phyloP scores from a whole-genome alignment of 306 rosid species.

The Castanea mollissima region DNA sequence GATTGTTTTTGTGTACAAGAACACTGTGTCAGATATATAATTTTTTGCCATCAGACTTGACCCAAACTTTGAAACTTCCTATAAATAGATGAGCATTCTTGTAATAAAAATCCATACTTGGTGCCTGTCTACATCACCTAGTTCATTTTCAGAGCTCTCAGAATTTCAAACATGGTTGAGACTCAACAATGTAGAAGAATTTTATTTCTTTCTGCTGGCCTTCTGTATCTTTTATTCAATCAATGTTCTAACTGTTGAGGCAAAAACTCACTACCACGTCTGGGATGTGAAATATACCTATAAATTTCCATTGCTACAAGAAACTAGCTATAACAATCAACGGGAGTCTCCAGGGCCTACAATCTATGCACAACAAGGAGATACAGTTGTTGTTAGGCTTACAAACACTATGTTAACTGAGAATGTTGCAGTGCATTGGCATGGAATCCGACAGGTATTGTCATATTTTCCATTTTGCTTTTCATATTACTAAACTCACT shows the following conservation, averaged over 20 bases:
- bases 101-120: no score
- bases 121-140: no score
- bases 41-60: no score
- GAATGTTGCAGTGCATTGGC: conserved; percentile 60
- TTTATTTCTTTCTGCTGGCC: not conserved
- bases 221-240: not conserved
- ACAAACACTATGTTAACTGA: conserved; percentile 43
- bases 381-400: conserved; percentile 45
- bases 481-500: not conserved
- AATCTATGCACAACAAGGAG: conserved; percentile 49
- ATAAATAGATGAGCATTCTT: no score
- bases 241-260: conserved; percentile 24
- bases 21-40: no score
- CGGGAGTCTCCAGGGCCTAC: conserved; percentile 59
- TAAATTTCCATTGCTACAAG: conserved; percentile 49
- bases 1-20: no score
- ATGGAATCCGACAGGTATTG: conserved; percentile 53
- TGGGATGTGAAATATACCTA: conserved; percentile 49
- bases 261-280: conserved; percentile 30
- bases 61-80: no score
- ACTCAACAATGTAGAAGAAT: no score
- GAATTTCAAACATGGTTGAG: no score
- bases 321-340: conserved; percentile 41
- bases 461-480: not conserved
- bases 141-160: no score